These are phyloP conservation scores for Guadua angustifolia DNA, from an alignment of 176 grass and related monocot genomes.

Conservation along the genomic window DNA sequence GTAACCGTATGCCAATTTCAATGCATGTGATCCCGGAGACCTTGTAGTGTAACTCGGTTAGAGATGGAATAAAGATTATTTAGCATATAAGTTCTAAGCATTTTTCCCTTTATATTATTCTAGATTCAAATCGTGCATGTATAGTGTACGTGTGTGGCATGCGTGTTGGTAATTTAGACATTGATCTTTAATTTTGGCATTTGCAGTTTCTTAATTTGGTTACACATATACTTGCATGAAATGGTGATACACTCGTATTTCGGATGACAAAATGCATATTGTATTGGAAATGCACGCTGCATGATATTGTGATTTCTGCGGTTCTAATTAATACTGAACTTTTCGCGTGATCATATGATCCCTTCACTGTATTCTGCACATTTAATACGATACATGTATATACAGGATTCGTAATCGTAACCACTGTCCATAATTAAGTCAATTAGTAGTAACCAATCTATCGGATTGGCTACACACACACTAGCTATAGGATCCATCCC, in stretches of 20 bases:
- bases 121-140: background rate
- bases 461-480: too few relatives aligned
- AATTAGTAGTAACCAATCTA: too few relatives aligned
- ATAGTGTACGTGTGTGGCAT: background rate
- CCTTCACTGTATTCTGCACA: background rate
- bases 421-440: too few relatives aligned
- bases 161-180: background rate
- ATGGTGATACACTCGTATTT: background rate
- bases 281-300: background rate
- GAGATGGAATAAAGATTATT: slow-evolving; percentile 52
- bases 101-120: background rate
- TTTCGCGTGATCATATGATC: background rate
- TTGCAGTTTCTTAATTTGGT: background rate
- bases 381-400: background rate
- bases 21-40: slow-evolving; percentile 16
- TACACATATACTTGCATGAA: background rate
- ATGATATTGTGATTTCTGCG: background rate
- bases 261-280: background rate
- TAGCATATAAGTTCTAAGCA: background rate
- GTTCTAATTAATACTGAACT: background rate
- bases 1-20: slow-evolving; percentile 38
- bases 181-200: background rate
- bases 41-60: slow-evolving; percentile 37
- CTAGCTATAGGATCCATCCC: background rate
- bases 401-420: too few relatives aligned